Evolutionary conservation across 768 basidiomycete species (phyloP).

Genomic region (Royoungia palumana): DNA sequence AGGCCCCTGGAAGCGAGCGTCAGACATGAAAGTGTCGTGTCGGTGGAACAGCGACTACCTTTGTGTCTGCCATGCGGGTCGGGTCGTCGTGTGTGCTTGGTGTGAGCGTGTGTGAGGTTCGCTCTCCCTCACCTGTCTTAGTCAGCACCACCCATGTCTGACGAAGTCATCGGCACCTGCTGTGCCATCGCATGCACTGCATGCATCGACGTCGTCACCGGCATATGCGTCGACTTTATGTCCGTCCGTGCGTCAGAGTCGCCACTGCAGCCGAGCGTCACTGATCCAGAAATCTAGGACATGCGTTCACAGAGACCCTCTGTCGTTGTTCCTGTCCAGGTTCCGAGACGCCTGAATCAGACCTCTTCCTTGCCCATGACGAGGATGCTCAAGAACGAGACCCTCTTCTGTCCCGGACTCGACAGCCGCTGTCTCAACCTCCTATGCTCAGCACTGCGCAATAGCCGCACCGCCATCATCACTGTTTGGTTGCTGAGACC

Average conservation of each 20-base stretch:
- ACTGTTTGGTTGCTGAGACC: too few relatives aligned
- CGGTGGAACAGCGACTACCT: slow-evolving; percentile 3
- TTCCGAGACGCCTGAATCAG: not conserved
- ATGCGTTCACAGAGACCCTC: slow-evolving; percentile 22
- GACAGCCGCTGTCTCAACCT: slow-evolving; percentile 21
- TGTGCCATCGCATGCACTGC: slow-evolving; percentile 12
- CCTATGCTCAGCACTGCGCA: slow-evolving; percentile 18
- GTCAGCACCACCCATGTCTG: slow-evolving; percentile 21
- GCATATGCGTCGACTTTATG: slow-evolving; percentile 22
- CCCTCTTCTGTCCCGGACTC: slow-evolving; percentile 17
- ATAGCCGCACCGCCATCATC: not conserved
- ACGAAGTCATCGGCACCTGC: slow-evolving; percentile 21
- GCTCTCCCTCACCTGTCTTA: slow-evolving; percentile 2
- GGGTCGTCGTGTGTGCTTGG: too few relatives aligned
- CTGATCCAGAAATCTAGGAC: slow-evolving; percentile 9
- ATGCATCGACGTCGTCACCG: slow-evolving; percentile 22
- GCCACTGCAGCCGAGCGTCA: not conserved
- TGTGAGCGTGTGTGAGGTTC: slow-evolving; percentile 5
- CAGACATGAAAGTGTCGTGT: too few relatives aligned
- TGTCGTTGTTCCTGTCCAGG: slow-evolving; percentile 21
- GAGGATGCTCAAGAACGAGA: slow-evolving; percentile 12
- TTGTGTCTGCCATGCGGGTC: slow-evolving; percentile 18
- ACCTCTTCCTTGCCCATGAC: not conserved
- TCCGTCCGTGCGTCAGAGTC: slow-evolving; percentile 20
- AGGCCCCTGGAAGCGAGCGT: slow-evolving; percentile 14